Evolutionary conservation across 140 eudicot genomes (phyloP).

Genomic region (Bidens hawaiensis): DNA sequence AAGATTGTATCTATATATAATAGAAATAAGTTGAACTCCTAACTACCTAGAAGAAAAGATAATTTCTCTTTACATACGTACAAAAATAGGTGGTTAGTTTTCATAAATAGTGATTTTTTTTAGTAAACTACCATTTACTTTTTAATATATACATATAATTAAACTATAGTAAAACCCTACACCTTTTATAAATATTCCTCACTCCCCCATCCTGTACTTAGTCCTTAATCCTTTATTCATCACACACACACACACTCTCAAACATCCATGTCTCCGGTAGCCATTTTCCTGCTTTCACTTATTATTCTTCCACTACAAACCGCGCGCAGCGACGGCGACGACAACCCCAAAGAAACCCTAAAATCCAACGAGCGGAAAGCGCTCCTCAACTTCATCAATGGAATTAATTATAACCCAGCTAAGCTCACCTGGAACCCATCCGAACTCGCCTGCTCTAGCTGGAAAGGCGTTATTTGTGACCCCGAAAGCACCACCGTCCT

Average conservation of each 20-base stretch:
- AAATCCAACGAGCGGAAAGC: neutral
- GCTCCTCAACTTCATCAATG: neutral
- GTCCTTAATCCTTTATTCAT: too few species aligned
- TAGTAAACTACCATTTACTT: too few species aligned
- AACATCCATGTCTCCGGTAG: neutral
- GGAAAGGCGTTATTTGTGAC: neutral
- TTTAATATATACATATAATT: too few species aligned
- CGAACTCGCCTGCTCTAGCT: neutral
- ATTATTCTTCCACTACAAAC: neutral
- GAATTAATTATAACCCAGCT: too few species aligned
- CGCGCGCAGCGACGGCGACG: neutral
- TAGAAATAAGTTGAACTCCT: too few species aligned
- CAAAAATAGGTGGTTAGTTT: too few species aligned
- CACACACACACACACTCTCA: neutral
- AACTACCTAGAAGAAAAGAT: too few species aligned
- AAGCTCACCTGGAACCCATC: neutral
- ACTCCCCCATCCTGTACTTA: too few species aligned
- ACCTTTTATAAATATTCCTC: neutral
- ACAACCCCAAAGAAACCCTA: neutral
- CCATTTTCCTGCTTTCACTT: neutral
- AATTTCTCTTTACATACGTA: too few species aligned
- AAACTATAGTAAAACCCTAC: too few species aligned
- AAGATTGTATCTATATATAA: too few species aligned
- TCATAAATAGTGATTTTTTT: too few species aligned
- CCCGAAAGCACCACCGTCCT: neutral